phyloP scores from a whole-genome alignment of 129 eudicot species.

The Helianthus annuus region HanXRQr2.0-SUNRISE NC_035449.2:154713289-154713788 shows the following conservation, averaged over 20 bases:
- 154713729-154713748: slow-evolving; percentile 46
- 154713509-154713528: background rate
- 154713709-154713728: slow-evolving; percentile 52
- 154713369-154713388: too few species aligned
- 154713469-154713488: too few species aligned
- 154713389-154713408: too few species aligned
- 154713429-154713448: too few species aligned
- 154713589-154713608: slow-evolving; percentile 50
- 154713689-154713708: slow-evolving; percentile 45
- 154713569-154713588: slow-evolving; percentile 42
- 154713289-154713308: too few species aligned
- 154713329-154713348: too few species aligned
- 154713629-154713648: background rate
- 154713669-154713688: background rate
- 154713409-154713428: too few species aligned
- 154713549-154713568: slow-evolving; percentile 53
- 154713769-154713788: slow-evolving; percentile 56
- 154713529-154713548: slow-evolving; percentile 37
- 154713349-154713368: too few species aligned
- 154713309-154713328: too few species aligned
- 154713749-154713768: slow-evolving; percentile 46
- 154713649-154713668: background rate
- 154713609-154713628: slow-evolving; percentile 49
- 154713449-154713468: too few species aligned
- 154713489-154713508: too few species aligned